Evolutionary conservation across 352 stramenopile species (phyloP), one percentile per base, ranked within the genome.

Genomic region (Globisporangium middletonii): DNA sequence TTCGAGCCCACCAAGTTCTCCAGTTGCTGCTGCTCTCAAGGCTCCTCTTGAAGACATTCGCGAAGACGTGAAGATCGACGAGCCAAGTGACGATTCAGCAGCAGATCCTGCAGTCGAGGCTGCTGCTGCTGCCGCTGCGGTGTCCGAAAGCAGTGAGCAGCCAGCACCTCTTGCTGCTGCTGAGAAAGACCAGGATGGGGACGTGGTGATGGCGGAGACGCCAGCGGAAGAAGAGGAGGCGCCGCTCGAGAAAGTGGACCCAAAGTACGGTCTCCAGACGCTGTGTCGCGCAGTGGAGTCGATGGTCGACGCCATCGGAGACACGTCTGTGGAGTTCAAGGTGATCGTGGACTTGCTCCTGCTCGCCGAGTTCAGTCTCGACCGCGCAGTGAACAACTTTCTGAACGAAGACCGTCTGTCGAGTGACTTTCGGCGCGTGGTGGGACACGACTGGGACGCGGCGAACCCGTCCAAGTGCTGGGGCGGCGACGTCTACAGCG

Each of bases 331-430:
- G 43, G 78, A 92, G 59, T 77, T 83, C 23, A 90, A 95, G 52
- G 67, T 83, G 3, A 65, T 95, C 11, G 73, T 92, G 43, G 81
- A 92, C 51, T 42, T 93, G 44, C 66, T 93, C 12, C 41, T 93
- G 52, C 69, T 84, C 41, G 85, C 79, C 1, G 77, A 95, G 55
- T 91, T 92, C 65, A 93, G 72, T 53, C 63, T 92, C 44, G 81
- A 92, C 43, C 65, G 75, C n/a, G 83, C 82, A 1, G 80, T 95
- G 45, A 92, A 95, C 67, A 86, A 83, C 15, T 87, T 81, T 49
- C 59, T 95, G 55, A 89, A 79, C n/a, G 83, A 92, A 51, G 71
- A 88, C 43, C 79, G 83, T 35, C 67, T 89, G 51, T 61, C 90
- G 26, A 91, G 79, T 41, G 84, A 95, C 57, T 95, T 95, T 30